Evolutionary conservation across 169 alveolate species (phyloP).

Genomic region (Amoebophrya sp.): DNA sequence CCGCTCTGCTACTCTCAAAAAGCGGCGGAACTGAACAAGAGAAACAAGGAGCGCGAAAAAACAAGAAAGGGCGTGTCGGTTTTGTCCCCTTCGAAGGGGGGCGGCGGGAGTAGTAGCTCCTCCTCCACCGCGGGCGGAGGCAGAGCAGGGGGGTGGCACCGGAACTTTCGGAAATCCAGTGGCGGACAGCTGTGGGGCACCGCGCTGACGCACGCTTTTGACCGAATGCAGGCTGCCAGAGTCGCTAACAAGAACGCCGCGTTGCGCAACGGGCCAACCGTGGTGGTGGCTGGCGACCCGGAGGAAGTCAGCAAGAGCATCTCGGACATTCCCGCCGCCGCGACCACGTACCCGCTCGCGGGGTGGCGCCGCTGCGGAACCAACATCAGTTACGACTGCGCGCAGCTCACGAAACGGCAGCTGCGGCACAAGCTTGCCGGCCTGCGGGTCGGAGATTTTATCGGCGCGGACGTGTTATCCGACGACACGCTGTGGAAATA

Average conservation of each 20-base stretch:
- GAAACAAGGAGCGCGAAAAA: conserved; percentile 37
- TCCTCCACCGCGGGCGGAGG: conserved; percentile 49
- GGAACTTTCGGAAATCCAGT: conserved; percentile 13
- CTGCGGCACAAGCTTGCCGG: neutral
- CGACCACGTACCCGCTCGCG: neutral
- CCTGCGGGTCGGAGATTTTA: neutral
- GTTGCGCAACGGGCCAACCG: no score
- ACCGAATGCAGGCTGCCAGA: neutral
- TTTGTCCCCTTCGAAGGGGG: neutral
- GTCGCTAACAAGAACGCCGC: neutral
- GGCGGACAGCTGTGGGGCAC: neutral
- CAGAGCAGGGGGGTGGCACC: conserved; percentile 40
- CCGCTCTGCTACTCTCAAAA: conserved; percentile 28
- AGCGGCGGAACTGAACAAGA: neutral
- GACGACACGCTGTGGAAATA: conserved; percentile 52
- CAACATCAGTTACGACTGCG: neutral
- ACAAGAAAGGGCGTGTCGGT: conserved; percentile 14
- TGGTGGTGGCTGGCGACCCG: no score
- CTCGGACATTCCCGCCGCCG: neutral
- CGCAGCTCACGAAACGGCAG: conserved; percentile 6
- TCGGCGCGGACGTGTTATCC: neutral
- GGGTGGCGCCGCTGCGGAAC: neutral
- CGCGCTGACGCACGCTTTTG: neutral
- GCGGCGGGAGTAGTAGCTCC: neutral
- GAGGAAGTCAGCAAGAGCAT: neutral